Percentiles rank a stretch among this genome's conserved stretches.
These are phyloP conservation scores for Terana coerulea DNA, from an alignment of 768 basidiomycete genomes.

Conservation along the genomic window DNA sequence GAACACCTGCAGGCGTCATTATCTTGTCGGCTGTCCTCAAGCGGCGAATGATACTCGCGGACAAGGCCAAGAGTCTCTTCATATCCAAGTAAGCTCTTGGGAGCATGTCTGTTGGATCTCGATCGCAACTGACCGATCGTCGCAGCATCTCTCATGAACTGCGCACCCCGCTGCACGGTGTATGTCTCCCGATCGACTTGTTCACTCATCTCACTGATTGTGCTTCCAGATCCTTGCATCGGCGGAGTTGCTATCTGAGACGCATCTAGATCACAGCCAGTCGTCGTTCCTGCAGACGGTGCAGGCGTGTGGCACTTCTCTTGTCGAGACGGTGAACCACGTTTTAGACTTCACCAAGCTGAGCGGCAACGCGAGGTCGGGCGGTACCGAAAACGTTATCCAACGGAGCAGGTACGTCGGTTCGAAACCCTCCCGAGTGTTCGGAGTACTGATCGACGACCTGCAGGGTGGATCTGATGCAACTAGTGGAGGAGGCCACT, in stretches of 20 bases:
- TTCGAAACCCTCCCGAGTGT: not conserved
- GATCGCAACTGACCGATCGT: not conserved
- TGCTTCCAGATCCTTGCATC: conserved; percentile 76
- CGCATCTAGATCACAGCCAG: conserved; percentile 76
- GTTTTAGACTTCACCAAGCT: conserved; percentile 95
- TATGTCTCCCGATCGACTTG: conserved; percentile 29
- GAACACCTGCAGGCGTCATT: conserved; percentile 59
- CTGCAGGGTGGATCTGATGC: conserved; percentile 65
- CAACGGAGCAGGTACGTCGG: conserved; percentile 49
- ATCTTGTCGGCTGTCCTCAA: conserved; percentile 92
- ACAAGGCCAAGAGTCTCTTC: conserved; percentile 90
- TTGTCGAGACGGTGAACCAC: conserved; percentile 96
- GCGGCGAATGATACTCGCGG: conserved; percentile 88
- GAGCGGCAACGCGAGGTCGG: conserved; percentile 78
- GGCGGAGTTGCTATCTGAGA: conserved; percentile 87
- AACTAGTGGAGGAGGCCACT: conserved; percentile 83
- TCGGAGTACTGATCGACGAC: not conserved
- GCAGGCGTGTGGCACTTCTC: conserved; percentile 91
- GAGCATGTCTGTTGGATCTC: not conserved
- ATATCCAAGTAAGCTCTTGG: conserved; percentile 73
- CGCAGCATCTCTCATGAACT: conserved; percentile 85
- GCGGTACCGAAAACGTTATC: conserved; percentile 75
- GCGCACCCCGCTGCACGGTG: conserved; percentile 89
- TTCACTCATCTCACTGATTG: not conserved
- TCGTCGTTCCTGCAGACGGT: conserved; percentile 87